These are phyloP conservation scores for Nemania sp. DNA, from an alignment of 2,329 filamentous ascomycete species.

Conservation along the genomic window DNA sequence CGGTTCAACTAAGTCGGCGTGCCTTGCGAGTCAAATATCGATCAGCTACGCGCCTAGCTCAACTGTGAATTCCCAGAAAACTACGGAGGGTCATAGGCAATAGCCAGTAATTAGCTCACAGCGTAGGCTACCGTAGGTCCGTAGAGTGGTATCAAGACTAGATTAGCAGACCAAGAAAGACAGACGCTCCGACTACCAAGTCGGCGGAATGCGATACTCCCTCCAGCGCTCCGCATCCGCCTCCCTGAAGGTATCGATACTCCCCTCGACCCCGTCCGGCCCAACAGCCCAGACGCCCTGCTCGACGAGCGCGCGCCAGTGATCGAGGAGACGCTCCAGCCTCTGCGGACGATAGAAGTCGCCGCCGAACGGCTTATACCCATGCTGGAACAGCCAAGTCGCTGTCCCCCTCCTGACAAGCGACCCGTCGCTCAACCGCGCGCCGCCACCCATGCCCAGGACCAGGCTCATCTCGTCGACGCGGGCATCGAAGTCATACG, in stretches of 20 bases:
- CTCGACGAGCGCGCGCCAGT: constrained; percentile 36
- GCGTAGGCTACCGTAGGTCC: too few relatives aligned
- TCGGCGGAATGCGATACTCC: constrained; percentile 31
- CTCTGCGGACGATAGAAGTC: constrained; percentile 35
- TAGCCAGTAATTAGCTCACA: too few relatives aligned
- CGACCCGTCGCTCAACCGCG: constrained; percentile 38
- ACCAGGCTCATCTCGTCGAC: too few relatives aligned
- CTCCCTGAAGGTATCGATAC: constrained; percentile 37
- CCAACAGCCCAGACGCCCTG: constrained; percentile 37
- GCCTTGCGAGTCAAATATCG: too few relatives aligned
- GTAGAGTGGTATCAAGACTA: too few relatives aligned
- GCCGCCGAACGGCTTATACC: constrained; percentile 42
- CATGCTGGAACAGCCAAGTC: constrained; percentile 42
- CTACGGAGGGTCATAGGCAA: too few relatives aligned
- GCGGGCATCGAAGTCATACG: constrained; percentile 26
- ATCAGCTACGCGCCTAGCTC: too few relatives aligned
- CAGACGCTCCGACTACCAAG: constrained; percentile 18
- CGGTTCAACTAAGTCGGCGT: too few relatives aligned
- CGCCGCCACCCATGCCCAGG: constrained; percentile 4
- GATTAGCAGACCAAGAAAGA: too few relatives aligned
- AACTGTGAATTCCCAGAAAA: too few relatives aligned
- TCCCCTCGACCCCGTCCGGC: constrained; percentile 34
- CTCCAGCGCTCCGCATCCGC: constrained; percentile 29
- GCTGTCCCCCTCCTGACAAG: constrained; percentile 25
- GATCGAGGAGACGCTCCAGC: constrained; percentile 35